phyloP scores from a whole-genome alignment of 1,284 basidiomycete species.

The Athelia sp. region DNA sequence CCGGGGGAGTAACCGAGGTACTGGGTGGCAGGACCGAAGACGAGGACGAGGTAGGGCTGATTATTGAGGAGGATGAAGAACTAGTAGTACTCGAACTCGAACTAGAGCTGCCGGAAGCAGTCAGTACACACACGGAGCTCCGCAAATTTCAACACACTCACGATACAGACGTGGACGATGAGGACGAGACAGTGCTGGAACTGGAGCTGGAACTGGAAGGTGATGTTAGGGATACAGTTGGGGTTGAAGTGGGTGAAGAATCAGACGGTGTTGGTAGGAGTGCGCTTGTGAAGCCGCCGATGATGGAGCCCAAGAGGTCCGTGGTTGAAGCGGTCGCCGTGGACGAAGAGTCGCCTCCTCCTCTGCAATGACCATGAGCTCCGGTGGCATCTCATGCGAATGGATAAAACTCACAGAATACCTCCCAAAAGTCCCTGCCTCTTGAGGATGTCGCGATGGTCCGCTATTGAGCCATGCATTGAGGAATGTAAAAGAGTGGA shows the following conservation, averaged over 20 bases:
- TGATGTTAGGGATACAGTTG: slow-evolving; percentile 7
- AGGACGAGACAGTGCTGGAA: slow-evolving; percentile 12
- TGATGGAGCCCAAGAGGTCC: slow-evolving; percentile 2
- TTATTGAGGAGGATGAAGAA: slow-evolving; percentile 7
- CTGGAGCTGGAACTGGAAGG: background rate
- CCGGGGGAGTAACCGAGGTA: slow-evolving; percentile 2
- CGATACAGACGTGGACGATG: slow-evolving; percentile 5
- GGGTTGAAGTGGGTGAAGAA: slow-evolving; percentile 11
- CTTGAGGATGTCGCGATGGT: slow-evolving; percentile 17
- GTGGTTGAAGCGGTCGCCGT: too few species aligned
- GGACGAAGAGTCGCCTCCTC: background rate
- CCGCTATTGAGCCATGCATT: slow-evolving; percentile 12
- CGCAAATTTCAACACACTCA: background rate
- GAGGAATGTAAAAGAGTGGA: background rate
- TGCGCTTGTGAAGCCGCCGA: slow-evolving; percentile 10
- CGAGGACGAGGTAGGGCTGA: slow-evolving; percentile 4
- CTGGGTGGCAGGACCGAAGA: slow-evolving; percentile 9
- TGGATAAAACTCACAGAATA: slow-evolving; percentile 15
- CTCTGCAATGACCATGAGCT: slow-evolving; percentile 1
- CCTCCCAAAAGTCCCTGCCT: slow-evolving; percentile 25
- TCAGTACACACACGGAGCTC: background rate
- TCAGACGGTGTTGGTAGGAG: slow-evolving; percentile 13
- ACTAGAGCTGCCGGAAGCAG: background rate
- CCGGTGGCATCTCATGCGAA: slow-evolving; percentile 2
- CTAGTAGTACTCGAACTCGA: slow-evolving; percentile 5